Base-by-base conservation (phyloP, 371 early-diverging fungal genomes). In the Syncephalis fuscata region DNA sequence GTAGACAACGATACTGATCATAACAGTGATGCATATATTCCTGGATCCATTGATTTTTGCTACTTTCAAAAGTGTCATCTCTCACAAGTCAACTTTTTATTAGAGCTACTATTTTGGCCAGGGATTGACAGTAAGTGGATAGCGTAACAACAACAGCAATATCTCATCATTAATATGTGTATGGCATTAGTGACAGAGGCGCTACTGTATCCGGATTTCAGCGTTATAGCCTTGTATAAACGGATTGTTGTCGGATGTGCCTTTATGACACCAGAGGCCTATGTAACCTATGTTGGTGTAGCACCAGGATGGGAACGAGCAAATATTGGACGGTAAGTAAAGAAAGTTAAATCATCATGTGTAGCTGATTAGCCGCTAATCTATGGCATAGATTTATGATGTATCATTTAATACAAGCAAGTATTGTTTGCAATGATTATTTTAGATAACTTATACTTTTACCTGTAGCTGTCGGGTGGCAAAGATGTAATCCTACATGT, bases 241-340 rank as follows among this genome's bases (percentile, higher is more conserved):
- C 67, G 80, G 39, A 56, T 71, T 16, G 81, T 89, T 0, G 70
- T 92, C 39, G 94, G 89, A 8, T 89, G 91, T 65, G 92, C 86
- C 1, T 87, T 94, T 54, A 83, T 90, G 76, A 87, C 92, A 2
- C 92, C 94, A 0, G 88, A 88, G 36, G 86, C 84, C 2, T 94
- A 94, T 55, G 76, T 93, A 36, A 82, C 92, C 9, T 94, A 88
- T 54, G 67, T 94, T 43, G 84, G 82, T 11, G 92, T 94, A 7
- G 60, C 71, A 2, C 76, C 82, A 10, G 92, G 89, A 9, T 94
- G 92, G 90, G 77, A 79, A 46, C 68, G 71, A 37, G 77, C 78
- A 0, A 88, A 88, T 10, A 81, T 92, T 51, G 93, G 82, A 55
- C 73, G 75, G 72, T 77, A 67, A 63, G 72, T 67, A 5, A 20